Evolutionary conservation across 2,329 filamentous ascomycete species (phyloP), one percentile per base, ranked within the genome.

Genomic region (Epicoccum sorghinum): DNA sequence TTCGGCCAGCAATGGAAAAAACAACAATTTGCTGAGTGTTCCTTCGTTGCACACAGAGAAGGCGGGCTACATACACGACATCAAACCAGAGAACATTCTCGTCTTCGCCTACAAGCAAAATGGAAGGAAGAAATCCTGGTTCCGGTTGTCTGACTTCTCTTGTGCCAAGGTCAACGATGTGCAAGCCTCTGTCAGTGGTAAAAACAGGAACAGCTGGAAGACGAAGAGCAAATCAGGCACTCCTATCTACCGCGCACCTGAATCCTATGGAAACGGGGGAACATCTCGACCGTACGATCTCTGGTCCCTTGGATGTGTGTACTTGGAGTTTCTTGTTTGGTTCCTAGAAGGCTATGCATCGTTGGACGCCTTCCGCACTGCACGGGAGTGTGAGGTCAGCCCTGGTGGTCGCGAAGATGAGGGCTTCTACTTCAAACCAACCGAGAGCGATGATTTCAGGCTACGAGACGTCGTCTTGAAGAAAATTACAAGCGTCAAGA

Each of bases 101-200:
- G 13, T 48, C 12, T 53, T 48, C 25, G 9, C 32, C 6, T 57
- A 53, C 29, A n/a, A 37, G 2, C 7, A 22, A 0, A 2, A 36
- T 12, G 51, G 51, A 2, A 39, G 27, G 9, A 58, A 57, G 13
- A 39, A 2, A 1, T 47, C 50, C 25, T 59, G 53, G 57, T 25
- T 59, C 10, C 14, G 53, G 1, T 14, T 59, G 12, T 53, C 53
- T 1, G 53, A 57, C n/a, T 57, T 53, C 18, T 59, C 57, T 0
- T 59, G 49, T 13, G 53, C 57, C 7, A 59, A 54, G 14, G 52
- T 54, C 7, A 30, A 30, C 4, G 41, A 54, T 1, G 3, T 40
- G 4, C 25, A 40, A 1, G 7, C 23, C 1, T 25, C 35, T 1
- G 45, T 44, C 5, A 45, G 35, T 12, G 40, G 45, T 0, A 39